These are phyloP conservation scores for Bacterosira constricta DNA, from an alignment of 108 stramenopile genomes.

Conservation along the genomic window DNA sequence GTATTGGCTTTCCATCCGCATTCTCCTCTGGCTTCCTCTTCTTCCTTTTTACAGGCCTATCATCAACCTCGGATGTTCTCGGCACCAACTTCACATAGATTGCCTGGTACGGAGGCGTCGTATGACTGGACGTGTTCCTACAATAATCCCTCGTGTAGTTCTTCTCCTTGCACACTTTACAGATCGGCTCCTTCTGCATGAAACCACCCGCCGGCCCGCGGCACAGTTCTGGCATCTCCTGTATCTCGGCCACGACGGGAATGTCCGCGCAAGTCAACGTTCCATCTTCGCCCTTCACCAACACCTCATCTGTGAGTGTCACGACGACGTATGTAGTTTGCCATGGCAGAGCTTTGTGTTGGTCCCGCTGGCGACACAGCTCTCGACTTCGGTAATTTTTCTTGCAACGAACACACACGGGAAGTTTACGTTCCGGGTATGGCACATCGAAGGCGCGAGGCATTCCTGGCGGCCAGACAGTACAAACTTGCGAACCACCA, in stretches of 20 bases:
- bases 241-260: conserved; percentile 6
- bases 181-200: conserved; percentile 5
- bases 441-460: conserved; percentile 67
- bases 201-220: conserved; percentile 7
- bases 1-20: not conserved
- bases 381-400: conserved; percentile 71
- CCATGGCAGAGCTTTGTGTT: conserved; percentile 75
- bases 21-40: conserved; percentile 11
- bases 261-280: not conserved
- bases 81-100: conserved; percentile 10
- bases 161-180: conserved; percentile 17
- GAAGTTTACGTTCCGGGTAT: conserved; percentile 56
- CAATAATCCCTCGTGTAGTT: conserved; percentile 12
- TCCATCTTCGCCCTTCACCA: conserved; percentile 8
- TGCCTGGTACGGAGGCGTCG: conserved; percentile 15
- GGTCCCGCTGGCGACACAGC: conserved; percentile 70
- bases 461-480: conserved; percentile 62
- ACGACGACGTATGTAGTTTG: conserved; percentile 68
- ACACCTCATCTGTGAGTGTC: conserved; percentile 3
- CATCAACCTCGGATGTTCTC: not conserved
- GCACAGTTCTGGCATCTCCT: conserved; percentile 10
- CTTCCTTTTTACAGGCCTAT: not conserved
- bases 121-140: conserved; percentile 2
- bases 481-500: not conserved
- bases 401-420: conserved; percentile 77